Evolutionary conservation across 2,329 filamentous ascomycete species (phyloP).

Genomic region (Purpureocillium takamizusanense): DNA sequence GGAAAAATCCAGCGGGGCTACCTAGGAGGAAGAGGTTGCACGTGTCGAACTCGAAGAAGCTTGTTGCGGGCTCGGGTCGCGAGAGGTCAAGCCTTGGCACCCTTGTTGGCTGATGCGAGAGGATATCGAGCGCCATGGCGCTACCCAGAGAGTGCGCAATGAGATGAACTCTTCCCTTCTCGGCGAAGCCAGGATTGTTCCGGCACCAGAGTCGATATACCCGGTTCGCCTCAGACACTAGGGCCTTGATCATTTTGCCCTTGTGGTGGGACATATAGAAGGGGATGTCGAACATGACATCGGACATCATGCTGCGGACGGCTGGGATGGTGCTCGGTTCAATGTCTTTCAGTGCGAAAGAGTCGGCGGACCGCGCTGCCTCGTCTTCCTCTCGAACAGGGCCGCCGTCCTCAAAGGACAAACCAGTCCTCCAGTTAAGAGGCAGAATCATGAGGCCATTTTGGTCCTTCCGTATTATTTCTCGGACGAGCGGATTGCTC

Average conservation of each 20-base stretch:
- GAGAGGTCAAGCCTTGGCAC: conserved; percentile 43
- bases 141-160: conserved; percentile 91
- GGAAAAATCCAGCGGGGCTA: conserved; percentile 86
- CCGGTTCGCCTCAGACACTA: conserved; percentile 84
- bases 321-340: conserved; percentile 85
- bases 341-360: conserved; percentile 71
- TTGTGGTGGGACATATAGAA: conserved; percentile 98
- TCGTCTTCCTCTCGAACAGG: conserved; percentile 46
- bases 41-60: conserved; percentile 84
- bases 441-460: conserved; percentile 91
- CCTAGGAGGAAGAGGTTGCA: conserved; percentile 83
- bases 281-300: conserved; percentile 97
- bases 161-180: conserved; percentile 77
- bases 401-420: conserved; percentile 78
- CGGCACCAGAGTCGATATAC: conserved; percentile 93
- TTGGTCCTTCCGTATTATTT: conserved; percentile 65
- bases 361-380: conserved; percentile 45
- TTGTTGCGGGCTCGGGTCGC: conserved; percentile 31
- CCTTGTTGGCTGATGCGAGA: conserved; percentile 77
- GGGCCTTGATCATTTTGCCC: conserved; percentile 83
- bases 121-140: conserved; percentile 86
- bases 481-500: conserved; percentile 62
- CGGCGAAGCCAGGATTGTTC: conserved; percentile 81
- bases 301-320: conserved; percentile 87
- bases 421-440: conserved; percentile 83